These are phyloP conservation scores for Xylariales sp. DNA, from an alignment of 2,329 filamentous ascomycete species.

Conservation along the genomic window DNA sequence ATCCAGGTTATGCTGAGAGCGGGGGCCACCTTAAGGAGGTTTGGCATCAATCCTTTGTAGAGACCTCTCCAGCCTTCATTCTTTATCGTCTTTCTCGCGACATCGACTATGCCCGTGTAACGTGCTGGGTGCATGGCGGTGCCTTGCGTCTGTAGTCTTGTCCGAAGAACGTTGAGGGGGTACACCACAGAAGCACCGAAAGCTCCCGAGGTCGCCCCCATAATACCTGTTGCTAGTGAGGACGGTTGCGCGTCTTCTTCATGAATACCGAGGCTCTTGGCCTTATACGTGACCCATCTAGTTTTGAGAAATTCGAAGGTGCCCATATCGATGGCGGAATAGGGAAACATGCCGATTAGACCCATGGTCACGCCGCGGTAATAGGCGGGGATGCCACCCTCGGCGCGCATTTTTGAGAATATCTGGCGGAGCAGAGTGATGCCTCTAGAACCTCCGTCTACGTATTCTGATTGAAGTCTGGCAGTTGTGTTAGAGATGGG, in stretches of 20 bases:
- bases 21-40: constrained; percentile 92
- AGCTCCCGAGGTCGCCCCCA: constrained; percentile 87
- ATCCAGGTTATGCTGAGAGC: constrained; percentile 94
- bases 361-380: constrained; percentile 95
- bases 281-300: constrained; percentile 65
- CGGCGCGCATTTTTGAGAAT: constrained; percentile 78
- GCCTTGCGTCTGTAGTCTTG: constrained; percentile 88
- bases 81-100: constrained; percentile 75
- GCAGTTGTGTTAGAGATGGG: constrained; percentile 28
- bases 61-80: constrained; percentile 81
- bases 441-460: constrained; percentile 77
- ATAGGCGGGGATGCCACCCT: constrained; percentile 69
- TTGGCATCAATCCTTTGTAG: constrained; percentile 93
- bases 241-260: constrained; percentile 80
- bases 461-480: constrained; percentile 91
- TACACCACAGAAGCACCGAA: constrained; percentile 94
- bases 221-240: constrained; percentile 79
- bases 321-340: constrained; percentile 92
- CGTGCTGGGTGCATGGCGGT: constrained; percentile 86
- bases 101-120: constrained; percentile 88
- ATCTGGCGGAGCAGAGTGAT: constrained; percentile 80
- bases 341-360: constrained; percentile 93
- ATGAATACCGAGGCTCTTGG: constrained; percentile 63
- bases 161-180: constrained; percentile 88
- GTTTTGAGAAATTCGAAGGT: constrained; percentile 93